Base-by-base conservation (phyloP, 495 filamentous ascomycete genomes). In the Daldinia childiae region DNA sequence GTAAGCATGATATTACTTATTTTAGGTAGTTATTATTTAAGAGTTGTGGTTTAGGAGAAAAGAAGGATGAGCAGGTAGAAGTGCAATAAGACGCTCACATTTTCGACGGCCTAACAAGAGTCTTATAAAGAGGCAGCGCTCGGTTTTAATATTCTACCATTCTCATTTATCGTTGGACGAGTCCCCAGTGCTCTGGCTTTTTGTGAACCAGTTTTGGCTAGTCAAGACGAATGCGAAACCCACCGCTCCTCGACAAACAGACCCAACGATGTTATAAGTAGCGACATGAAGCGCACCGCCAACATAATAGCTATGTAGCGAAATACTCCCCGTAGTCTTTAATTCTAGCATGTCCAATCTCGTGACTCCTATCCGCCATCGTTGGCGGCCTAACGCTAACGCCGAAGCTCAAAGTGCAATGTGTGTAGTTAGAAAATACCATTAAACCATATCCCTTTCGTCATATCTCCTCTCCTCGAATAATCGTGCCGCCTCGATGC, bases 401-500 rank as follows among this genome's bases (percentile, higher is more conserved):
- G 72, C 68, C 64, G 54, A 71, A 56, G 64, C 68, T 68, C 41
- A 62, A 63, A 74, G 38, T 65, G 65, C 65, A 63, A 66, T 68
- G 41, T 59, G 48, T 45, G 32, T 61, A 66, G 54, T 66, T 27
- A 74, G 64, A 73, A 72, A 66, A 72, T 72, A 41, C 68, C 54
- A 69, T 70, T 71, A 81, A 50, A 78, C 67, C 66, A 77, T 76
- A 41, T 81, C 78, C 50, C 78, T 72, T 36, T 78, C 76, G 29
- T 74, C 71, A 36, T 73, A 70, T 62, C 81, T 62, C 56, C 81
- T 79, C 56, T 90, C 90, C 19, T 90, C 90, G 81, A 96, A 97
- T 48, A 96, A 82, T 79, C 89, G 89, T 21, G 90, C 92, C 50
- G 93, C 93, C 77, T 97, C 93, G 62, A 93, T 88, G 77, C 93